Conservation (phyloP, 2,329 filamentous ascomycete species). For the Ophiostoma ips region DNA sequence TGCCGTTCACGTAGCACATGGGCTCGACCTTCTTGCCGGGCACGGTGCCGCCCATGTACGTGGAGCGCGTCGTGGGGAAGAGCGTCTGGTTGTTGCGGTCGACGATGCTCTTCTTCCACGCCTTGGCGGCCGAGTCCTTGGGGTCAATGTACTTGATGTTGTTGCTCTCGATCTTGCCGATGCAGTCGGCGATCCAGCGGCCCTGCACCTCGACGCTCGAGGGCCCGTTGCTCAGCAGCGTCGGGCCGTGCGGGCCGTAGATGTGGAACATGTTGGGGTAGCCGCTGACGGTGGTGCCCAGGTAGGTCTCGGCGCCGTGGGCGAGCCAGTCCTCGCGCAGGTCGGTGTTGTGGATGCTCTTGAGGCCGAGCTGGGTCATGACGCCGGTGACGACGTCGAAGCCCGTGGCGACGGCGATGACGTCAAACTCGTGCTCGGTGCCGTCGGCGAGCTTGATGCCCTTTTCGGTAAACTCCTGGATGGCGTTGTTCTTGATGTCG, state of each 20-base stretch:
- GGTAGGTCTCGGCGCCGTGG: conserved; percentile 27
- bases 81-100: conserved; percentile 52
- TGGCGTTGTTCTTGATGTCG: conserved; percentile 26
- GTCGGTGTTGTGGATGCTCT: conserved; percentile 24
- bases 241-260: conserved; percentile 44
- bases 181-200: conserved; percentile 37
- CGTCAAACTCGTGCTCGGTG: conserved; percentile 28
- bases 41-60: conserved; percentile 42
- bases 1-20: conserved; percentile 32
- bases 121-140: conserved; percentile 75
- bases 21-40: conserved; percentile 40
- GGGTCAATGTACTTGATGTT: conserved; percentile 41
- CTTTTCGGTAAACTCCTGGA: conserved; percentile 27
- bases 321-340: conserved; percentile 29
- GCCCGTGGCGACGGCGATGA: conserved; percentile 31
- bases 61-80: conserved; percentile 34
- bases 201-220: conserved; percentile 41
- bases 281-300: conserved; percentile 28
- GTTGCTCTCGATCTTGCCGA: conserved; percentile 32
- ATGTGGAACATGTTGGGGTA: conserved; percentile 39
- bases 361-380: conserved; percentile 31
- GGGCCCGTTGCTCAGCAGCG: conserved; percentile 41
- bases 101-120: conserved; percentile 75
- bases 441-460: conserved; percentile 28
- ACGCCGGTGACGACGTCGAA: conserved; percentile 24